Base-by-base conservation (phyloP, 805 yeast species). In the Wickerhamomyces strasburgensis region DNA sequence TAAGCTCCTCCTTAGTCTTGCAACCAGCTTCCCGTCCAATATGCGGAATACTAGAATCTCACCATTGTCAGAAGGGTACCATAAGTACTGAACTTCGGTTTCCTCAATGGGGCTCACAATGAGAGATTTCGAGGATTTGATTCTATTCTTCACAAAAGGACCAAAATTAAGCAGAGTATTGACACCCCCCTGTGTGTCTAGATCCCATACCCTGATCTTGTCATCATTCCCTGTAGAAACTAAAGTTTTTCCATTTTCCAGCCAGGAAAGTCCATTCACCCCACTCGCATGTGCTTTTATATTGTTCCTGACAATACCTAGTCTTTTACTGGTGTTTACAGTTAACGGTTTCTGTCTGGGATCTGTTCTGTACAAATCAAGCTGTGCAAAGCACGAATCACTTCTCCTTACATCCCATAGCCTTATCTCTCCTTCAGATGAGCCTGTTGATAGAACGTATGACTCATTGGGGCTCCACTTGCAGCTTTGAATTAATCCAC, bases 401-500 rank as follows among this genome's bases (percentile, higher is more conserved):
- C 85, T 74, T 33, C 83, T 62, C 32, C 98, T 62, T 9, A 87
- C 72, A 55, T 89, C 98, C 97, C 97, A 89, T 0, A 89, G 54
- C 35, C 84, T 70, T 7, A 84, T 79, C 31, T 80, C 80, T 0
- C 97, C 96, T 48, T 82, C 86, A 14, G 75, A 71, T 15, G 90
- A 88, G 1, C 95, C 96, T 4, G 87, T 71, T 0, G 89, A 88
- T 2, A 89, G 62, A 4, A 83, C 43, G 49, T 81, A 61, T 0
- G 76, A 60, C 43, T 73, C 63, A 6, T 63, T 61, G 0, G 95
- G 95, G 31, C 84, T 81, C 90, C 95, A 87, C 50, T 78, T 75
- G 21, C 81, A 77, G 19, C 77, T 59, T 31, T 78, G 71, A 2
- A 79, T 76, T 35, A 61, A 51, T 10, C 68, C 67, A 44, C 77